Evolutionary conservation across 2,329 filamentous ascomycete species (phyloP), one percentile per base, ranked within the genome.

Genomic region (Ophiosphaerella korrae): DNA sequence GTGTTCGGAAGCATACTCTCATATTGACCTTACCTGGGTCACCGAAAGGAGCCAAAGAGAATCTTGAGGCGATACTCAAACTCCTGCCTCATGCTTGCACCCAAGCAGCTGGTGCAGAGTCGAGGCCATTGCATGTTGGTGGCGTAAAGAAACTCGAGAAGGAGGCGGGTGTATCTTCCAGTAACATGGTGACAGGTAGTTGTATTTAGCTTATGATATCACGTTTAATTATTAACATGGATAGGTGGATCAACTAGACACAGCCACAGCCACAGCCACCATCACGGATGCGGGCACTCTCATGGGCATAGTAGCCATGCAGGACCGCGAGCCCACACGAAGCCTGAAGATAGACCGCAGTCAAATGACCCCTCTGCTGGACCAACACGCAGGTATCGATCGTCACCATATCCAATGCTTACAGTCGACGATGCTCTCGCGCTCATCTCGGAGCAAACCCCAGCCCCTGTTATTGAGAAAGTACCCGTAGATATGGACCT

Each of bases 31-130:
- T 99, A 3, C 94, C 94, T 0, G 94, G 94, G 1, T 97, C 93
- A 0, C 94, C 94, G 0, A 97, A 97, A 72, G 94, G 92, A 1
- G 94, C 94, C 7, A 90, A 86, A 66, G 94, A 99, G 77, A 99
- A 97, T 67, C 82, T 99, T 0, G 86, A 94, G 67, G 87, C 92
- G 1, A 81, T 99, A 6, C 78, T 99, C 55, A 95, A 92, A 69
- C 85, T 93, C n/a, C 77, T 99, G 5, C 92, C 93, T 0, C 94
- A 99, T 75, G 94, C 94, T n/a, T 99, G 94, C 62, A 77, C 89
- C 7, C 93, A 97, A 77, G 89, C 90, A 24, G 85, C 89, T 0
- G 94, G 93, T 1, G 86, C 84, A 12, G 85, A 96, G 67, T 97
- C 94, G 0, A 83, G 94, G 60, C 73, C 78, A 0, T 75, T 97